Evolutionary conservation across 306 rosid species (phyloP), one percentile per base, ranked within the genome.

Genomic region (Pyrus communis): DNA sequence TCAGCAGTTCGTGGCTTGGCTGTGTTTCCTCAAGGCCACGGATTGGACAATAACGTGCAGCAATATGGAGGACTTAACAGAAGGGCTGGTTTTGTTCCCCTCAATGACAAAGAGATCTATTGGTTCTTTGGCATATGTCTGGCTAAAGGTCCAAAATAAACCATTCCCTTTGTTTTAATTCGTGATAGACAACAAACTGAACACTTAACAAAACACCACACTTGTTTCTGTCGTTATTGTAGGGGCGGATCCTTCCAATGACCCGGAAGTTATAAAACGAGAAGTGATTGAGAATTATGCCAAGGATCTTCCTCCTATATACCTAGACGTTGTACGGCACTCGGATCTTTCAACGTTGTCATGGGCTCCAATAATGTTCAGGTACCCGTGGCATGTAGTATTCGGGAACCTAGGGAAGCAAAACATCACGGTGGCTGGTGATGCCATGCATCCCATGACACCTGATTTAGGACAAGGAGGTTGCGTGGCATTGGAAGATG

Each of bases 401-500:
- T 49, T 70, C 62, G 71, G 81, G 46, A 78, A 46, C 28, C 11
- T 70, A 9, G 15, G 22, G 45, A 78, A 78, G 19, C 11, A 72
- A 22, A 78, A 70, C 51, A 31, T 78, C 38, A 61, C 76, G 1
- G 81, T 78, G 28, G 76, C 76, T 6, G 73, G 82, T 1, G 77
- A 78, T 78, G 77, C 82, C 21, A 71, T 78, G 82, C 77, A 71
- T 18, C 82, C 82, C 4, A 71, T 78, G 82, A 78, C 82, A 12
- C 77, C 73, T 33, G 82, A 71, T 9, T 40, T 71, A 51, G 82
- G 9, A 51, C 82, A 62, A 31, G 71, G 71, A 6, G 77, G 65
- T 33, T 62, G 77, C 40, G 4, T 65, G 7, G 71, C 82, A 4
- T 58, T 78, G 6, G 77, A 78, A 49, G 77, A 78, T 71, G 82